These are phyloP conservation scores for Penicillium coprophilum DNA, from an alignment of 495 filamentous ascomycete genomes.

Conservation along the genomic window DNA sequence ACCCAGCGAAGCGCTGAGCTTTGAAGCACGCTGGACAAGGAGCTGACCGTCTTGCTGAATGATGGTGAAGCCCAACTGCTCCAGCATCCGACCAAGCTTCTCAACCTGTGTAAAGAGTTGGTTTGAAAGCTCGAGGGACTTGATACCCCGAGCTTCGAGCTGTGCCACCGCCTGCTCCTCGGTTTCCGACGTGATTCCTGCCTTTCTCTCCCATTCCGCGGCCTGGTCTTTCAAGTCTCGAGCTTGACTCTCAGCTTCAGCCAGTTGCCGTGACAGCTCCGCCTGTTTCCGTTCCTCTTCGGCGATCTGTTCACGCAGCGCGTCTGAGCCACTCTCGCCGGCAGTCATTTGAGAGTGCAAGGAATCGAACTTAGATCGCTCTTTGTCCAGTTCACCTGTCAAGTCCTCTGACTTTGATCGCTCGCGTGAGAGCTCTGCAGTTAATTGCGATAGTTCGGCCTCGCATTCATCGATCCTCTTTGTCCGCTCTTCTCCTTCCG, in stretches of 20 bases:
- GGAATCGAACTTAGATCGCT: slow-evolving; percentile 61
- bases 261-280: slow-evolving; percentile 61
- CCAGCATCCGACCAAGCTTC: slow-evolving; percentile 72
- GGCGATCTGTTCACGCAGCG: slow-evolving; percentile 65
- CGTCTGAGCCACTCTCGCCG: slow-evolving; percentile 77
- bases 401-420: slow-evolving; percentile 57
- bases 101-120: slow-evolving; percentile 76
- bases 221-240: slow-evolving; percentile 68
- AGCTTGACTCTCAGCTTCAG: slow-evolving; percentile 62
- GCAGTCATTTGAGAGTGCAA: slow-evolving; percentile 69
- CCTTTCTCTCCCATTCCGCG: slow-evolving; percentile 55
- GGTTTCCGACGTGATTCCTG: slow-evolving; percentile 52
- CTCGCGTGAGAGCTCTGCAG: slow-evolving; percentile 51
- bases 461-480: slow-evolving; percentile 49
- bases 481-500: slow-evolving; percentile 38
- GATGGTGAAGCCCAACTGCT: slow-evolving; percentile 79
- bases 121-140: slow-evolving; percentile 78
- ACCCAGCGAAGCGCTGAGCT: slow-evolving; percentile 57
- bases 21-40: slow-evolving; percentile 72
- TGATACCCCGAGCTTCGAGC: slow-evolving; percentile 62
- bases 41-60: slow-evolving; percentile 71
- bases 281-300: slow-evolving; percentile 66
- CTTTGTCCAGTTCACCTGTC: slow-evolving; percentile 63
- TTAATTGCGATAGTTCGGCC: slow-evolving; percentile 37
- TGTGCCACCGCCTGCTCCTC: slow-evolving; percentile 47